These are phyloP conservation scores for Leishmania turanica DNA, from an alignment of 208 protist species.

Conservation along the genomic window DNA sequence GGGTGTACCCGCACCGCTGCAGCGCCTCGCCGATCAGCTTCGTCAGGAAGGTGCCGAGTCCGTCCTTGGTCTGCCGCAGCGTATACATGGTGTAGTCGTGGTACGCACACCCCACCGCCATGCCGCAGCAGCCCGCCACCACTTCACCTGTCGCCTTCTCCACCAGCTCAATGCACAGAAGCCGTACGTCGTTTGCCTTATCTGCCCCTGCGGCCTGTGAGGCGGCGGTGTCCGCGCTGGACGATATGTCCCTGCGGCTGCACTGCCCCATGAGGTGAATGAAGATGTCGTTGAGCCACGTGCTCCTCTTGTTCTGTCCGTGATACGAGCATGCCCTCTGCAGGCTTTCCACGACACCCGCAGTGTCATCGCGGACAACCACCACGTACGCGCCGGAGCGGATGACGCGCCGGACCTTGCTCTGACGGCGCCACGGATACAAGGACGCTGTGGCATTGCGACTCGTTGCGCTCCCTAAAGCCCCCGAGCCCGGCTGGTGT, in stretches of 20 bases:
- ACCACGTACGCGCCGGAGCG: slow-evolving; percentile 39
- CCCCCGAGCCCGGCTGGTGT: neutral
- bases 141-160: slow-evolving; percentile 34
- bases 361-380: slow-evolving; percentile 38
- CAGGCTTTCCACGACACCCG: slow-evolving; percentile 38
- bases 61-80: slow-evolving; percentile 14
- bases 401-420: slow-evolving; percentile 50
- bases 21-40: slow-evolving; percentile 77
- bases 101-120: slow-evolving; percentile 57
- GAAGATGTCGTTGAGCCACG: slow-evolving; percentile 46
- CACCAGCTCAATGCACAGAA: slow-evolving; percentile 59
- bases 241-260: neutral
- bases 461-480: neutral
- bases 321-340: slow-evolving; percentile 54
- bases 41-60: slow-evolving; percentile 60
- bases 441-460: neutral
- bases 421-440: slow-evolving; percentile 49
- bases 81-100: slow-evolving; percentile 90
- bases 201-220: neutral
- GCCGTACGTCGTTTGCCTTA: slow-evolving; percentile 2
- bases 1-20: slow-evolving; percentile 67
- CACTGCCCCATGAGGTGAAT: slow-evolving; percentile 25
- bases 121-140: slow-evolving; percentile 67
- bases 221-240: neutral
- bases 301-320: neutral